Evolutionary conservation across 352 stramenopile species (phyloP).

Genomic region (Phytophthora fragariae): DNA sequence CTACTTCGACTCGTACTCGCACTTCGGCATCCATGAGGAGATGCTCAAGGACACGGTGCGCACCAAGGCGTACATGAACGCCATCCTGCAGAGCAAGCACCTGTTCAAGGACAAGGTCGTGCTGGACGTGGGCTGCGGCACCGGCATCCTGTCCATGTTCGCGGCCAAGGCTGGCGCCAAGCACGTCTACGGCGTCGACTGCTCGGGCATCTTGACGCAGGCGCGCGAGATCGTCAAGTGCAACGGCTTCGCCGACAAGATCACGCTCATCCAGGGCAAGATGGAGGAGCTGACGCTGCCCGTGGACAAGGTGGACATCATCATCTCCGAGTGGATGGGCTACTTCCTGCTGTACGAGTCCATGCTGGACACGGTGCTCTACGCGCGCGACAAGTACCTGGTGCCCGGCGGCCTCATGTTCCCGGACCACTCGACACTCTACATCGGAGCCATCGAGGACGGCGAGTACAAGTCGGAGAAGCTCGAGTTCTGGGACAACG

Average conservation of each 20-base stretch:
- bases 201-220: constrained; percentile 95
- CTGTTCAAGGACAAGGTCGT: constrained; percentile 98
- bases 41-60: constrained; percentile 98
- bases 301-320: constrained; percentile 96
- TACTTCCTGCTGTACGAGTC: constrained; percentile 98
- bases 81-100: constrained; percentile 96
- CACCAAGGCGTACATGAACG: constrained; percentile 97
- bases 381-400: constrained; percentile 97
- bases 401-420: constrained; percentile 94
- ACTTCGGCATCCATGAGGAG: constrained; percentile 99
- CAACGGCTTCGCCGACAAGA: constrained; percentile 94
- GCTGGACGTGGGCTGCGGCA: constrained; percentile 97
- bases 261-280: constrained; percentile 96
- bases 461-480: constrained; percentile 95
- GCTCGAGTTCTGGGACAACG: constrained; percentile 98
- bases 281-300: constrained; percentile 93
- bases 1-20: constrained; percentile 99
- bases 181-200: constrained; percentile 96
- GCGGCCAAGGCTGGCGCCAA: constrained; percentile 93
- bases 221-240: constrained; percentile 94
- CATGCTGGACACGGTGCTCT: constrained; percentile 98
- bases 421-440: constrained; percentile 96
- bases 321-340: constrained; percentile 99
- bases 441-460: constrained; percentile 97
- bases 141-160: constrained; percentile 98